Evolutionary conservation across 371 early-diverging fungal species (phyloP).

Genomic region (Apophysomyces sp.): DNA sequence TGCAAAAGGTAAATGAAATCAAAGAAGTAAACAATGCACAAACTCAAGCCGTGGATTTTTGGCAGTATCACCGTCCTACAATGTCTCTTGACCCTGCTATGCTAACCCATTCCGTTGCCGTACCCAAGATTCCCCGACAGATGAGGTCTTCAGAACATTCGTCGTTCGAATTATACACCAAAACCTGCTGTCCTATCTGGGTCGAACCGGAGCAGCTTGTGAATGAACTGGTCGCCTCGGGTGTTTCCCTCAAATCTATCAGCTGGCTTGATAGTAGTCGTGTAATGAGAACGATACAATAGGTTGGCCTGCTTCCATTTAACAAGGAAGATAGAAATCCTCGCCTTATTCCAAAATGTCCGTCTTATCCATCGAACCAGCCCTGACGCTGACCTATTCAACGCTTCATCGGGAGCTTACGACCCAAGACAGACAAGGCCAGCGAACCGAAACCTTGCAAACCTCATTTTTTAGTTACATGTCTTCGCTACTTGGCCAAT

Average conservation of each 20-base stretch:
- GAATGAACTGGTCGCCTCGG: conserved; percentile 14
- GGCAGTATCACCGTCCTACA: conserved; percentile 3
- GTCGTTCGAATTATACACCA: conserved; percentile 9
- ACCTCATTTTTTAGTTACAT: background rate
- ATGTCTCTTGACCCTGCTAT: conserved; percentile 3
- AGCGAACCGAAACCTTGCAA: background rate
- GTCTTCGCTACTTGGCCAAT: background rate
- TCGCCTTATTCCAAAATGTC: conserved; percentile 44
- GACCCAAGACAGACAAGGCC: background rate
- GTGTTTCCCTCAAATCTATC: conserved; percentile 5
- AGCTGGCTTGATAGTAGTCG: conserved; percentile 75
- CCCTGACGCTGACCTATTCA: conserved; percentile 40
- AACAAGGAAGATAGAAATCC: conserved; percentile 12
- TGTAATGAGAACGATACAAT: conserved; percentile 16
- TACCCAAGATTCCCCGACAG: conserved; percentile 1
- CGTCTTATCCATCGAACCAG: conserved; percentile 31
- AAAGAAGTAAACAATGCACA: background rate
- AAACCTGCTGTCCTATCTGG: conserved; percentile 18
- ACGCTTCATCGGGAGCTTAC: conserved; percentile 30
- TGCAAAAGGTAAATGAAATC: conserved; percentile 16
- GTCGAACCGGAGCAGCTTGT: conserved; percentile 26
- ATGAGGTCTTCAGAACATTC: background rate
- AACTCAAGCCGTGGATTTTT: background rate
- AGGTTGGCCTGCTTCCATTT: background rate
- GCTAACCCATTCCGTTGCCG: conserved; percentile 11